phyloP scores from a whole-genome alignment of 1,284 basidiomycete genomes.

The Puccinia coronata region DNA sequence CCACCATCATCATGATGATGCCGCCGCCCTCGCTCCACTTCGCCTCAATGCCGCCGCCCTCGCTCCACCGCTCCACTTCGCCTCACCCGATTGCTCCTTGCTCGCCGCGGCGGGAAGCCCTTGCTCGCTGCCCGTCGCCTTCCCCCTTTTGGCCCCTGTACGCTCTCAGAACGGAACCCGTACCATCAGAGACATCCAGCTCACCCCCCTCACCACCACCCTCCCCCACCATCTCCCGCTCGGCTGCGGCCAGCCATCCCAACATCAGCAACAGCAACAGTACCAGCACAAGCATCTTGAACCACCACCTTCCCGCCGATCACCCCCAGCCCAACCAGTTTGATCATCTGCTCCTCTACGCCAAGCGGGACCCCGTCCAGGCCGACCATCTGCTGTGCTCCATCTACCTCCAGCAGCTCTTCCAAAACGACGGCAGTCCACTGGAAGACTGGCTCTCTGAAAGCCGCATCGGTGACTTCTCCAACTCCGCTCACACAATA shows the following conservation, averaged over 20 bases:
- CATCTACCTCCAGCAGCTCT: conserved; percentile 3
- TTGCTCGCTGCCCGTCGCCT: too few relatives aligned
- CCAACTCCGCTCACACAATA: background rate
- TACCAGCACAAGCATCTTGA: background rate
- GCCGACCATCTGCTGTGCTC: conserved; percentile 6
- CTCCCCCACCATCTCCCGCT: background rate
- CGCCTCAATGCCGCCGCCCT: too few relatives aligned
- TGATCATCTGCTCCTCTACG: background rate
- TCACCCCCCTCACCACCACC: conserved; percentile 19
- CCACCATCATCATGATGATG: too few relatives aligned
- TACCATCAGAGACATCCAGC: background rate
- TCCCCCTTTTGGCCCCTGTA: too few relatives aligned
- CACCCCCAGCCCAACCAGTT: background rate
- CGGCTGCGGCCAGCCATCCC: background rate
- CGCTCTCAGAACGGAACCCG: too few relatives aligned
- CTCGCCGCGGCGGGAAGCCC: too few relatives aligned
- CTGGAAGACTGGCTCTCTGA: conserved; percentile 10
- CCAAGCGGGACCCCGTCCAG: conserved; percentile 27
- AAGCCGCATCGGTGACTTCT: conserved; percentile 40
- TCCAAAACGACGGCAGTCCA: background rate
- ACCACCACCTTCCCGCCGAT: too few relatives aligned
- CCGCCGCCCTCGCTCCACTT: too few relatives aligned
- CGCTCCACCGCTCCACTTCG: too few relatives aligned
- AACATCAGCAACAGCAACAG: too few relatives aligned
- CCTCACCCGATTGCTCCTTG: too few relatives aligned